A percentile compares a stretch with the other conserved stretches of the same genome.
These are phyloP conservation scores for Fraxinus ornus DNA, from an alignment of 305 asterid species.

Conservation along the genomic window DNA sequence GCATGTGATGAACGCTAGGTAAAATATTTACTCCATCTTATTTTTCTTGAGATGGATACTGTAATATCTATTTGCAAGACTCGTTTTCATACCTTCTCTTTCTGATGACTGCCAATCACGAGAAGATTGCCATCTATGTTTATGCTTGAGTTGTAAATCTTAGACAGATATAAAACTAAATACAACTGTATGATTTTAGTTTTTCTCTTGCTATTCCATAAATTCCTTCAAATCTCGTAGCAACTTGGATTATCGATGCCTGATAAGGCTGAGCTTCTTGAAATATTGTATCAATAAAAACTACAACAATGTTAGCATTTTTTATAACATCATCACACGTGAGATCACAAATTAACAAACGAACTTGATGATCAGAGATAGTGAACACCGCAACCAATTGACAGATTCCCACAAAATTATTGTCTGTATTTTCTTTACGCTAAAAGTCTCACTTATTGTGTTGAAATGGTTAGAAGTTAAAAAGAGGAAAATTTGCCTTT, in stretches of 20 bases:
- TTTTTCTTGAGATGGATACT: not conserved
- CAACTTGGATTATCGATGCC: slow-evolving; percentile 17
- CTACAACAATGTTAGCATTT: not conserved
- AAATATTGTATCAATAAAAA: not conserved
- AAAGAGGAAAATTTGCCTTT: not conserved
- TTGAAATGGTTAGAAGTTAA: not conserved
- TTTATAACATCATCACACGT: not conserved
- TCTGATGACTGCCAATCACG: slow-evolving; percentile 84
- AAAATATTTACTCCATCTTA: not conserved
- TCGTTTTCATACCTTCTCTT: slow-evolving; percentile 60
- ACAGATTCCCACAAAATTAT: not conserved
- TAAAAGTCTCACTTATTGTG: not conserved
- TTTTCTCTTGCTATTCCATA: slow-evolving; percentile 7
- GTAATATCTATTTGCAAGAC: slow-evolving; percentile 14
- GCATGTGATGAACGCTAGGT: slow-evolving; percentile 12
- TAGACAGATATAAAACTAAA: slow-evolving; percentile 2
- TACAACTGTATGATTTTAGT: slow-evolving; percentile 8
- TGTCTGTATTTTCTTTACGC: not conserved
- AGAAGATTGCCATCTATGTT: slow-evolving; percentile 72
- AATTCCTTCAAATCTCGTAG: not conserved
- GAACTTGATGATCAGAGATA: not conserved
- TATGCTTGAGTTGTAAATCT: slow-evolving; percentile 49
- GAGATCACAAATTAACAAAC: not conserved
- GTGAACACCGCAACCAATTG: not conserved
- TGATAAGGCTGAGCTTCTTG: not conserved